Evolutionary conservation across 208 protist genomes (phyloP), one percentile per base, ranked within the genome.

Genomic region (Crithidia fasciculata): DNA sequence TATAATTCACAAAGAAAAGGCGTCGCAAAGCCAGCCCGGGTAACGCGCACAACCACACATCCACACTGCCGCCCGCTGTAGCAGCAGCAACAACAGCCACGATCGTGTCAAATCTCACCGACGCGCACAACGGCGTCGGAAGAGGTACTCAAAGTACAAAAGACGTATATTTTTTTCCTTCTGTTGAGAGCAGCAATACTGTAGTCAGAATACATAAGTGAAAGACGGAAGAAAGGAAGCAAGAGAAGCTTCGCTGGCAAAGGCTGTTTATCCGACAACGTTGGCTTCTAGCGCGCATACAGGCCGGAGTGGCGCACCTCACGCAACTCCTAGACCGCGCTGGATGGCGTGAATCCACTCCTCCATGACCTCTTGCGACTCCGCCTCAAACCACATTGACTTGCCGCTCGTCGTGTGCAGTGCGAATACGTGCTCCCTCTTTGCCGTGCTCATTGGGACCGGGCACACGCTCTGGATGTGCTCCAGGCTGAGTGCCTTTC

Each of bases 371-470:
- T 88, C 82, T n/a, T 85, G 80, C 13, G 90, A 88, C 41, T 61
- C 74, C 2, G 86, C 86, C 65, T 93, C 83, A 56, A 95, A 91
- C 88, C 90, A 95, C 90, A 95, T 95, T 4, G 85, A 92, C 76
- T 95, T 95, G 5, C 90, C 90, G 10, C 87, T 87, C 3, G 88
- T 82, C 4, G 90, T 95, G 69, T 95, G 92, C 5, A 95, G 73
- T 1, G 87, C 85, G 71, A 95, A 95, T 36, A 95, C 90, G 78
- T 91, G 86, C 37, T 91, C 83, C n/a, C 78, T 79, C 54, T 87
- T 88, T 8, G 82, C 86, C 8, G 84, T 87, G 5, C 72, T 74
- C 49, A 75, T 18, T 5, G 87, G 85, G 8, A 95, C 90, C 18
- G 90, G 90, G 67, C 88, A 95, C 13, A 89, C 82, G 52, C 87